Base-by-base conservation (phyloP, 2,329 filamentous ascomycete species). In the Talaromyces atroroseus region DNA sequence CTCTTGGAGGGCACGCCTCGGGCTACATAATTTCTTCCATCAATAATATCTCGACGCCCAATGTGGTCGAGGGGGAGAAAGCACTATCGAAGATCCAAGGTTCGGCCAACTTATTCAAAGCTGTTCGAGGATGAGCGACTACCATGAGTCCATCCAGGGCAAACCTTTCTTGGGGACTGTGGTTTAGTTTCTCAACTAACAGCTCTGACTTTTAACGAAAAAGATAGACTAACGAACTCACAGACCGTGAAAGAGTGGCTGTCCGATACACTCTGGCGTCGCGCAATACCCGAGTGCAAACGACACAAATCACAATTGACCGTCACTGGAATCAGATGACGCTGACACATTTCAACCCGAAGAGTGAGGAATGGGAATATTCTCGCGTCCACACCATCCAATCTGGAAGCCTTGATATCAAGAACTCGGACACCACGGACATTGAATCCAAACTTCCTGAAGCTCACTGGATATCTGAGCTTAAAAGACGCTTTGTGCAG, bases 401-500 rank as follows among this genome's bases (percentile, higher is more conserved):
- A 14, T 48, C 52, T 10, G 38, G 10, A 20, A n/a, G n/a, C 38
- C 38, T 20, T 11, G 38, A 42, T 18, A 42, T 20, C 38, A 14
- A 12, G 12, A 12, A 21, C 2, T 10, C 10, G 7, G n/a, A 12
- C 3, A 21, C n/a, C 47, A 42, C 10, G 21, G 5, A 23, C 10
- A 26, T 10, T 53, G n/a, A 2, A 23, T 21, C 40, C 40, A 18
- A 23, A 20, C 18, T 18, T 1, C 5, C 40, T 20, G 11, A 10
- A 44, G 18, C 18, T 21, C 18, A 44, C 10, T 21, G 32, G 46
- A 32, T 55, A 10, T 50, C 21, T 23, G 45, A 55, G 21, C 7
- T 55, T n/a, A 55, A 55, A 23, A 45, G 47, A n/a, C 53, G 53
- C 18, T 55, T 55, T 34, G 53, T 55, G 20, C 53, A 49, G 40